Evolutionary conservation across 1,284 basidiomycete species (phyloP), one percentile per base, ranked within the genome.

Genomic region (Apiotrichum montevideense): DNA sequence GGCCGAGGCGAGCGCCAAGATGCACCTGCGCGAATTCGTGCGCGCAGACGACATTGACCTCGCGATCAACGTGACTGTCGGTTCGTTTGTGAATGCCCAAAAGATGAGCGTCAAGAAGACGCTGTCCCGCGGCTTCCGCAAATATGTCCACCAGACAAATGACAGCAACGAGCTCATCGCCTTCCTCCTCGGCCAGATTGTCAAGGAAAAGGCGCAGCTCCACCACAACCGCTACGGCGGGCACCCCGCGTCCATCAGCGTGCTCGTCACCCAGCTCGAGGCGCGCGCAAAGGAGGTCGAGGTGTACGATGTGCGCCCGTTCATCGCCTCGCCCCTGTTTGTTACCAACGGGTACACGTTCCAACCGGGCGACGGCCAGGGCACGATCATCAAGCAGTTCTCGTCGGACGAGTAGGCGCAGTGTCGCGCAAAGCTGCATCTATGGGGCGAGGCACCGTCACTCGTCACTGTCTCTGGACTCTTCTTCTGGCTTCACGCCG

Each of bases 71-170:
- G 93, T 97, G 41, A 88, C 91, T 2, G 86, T 99, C 33, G 87
- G 87, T 58, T 93, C 89, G 77, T 99, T 99, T 74, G 90, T 99
- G 56, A 92, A 79, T 65, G 90, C 95, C 15, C 96, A 98, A 74
- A 99, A 99, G 81, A 89, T 94, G 83, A 92, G 88, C 60, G 93
- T 98, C 79, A 98, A 98, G 82, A 95, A 91, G 80, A 94, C 93
- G 14, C 81, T 99, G 45, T 91, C 98, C 77, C 82, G 96, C 89
- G 86, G 90, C 55, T 95, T 97, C 87, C 84, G 95, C 62, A 98
- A 98, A 78, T 99, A 99, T 74, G 83, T 98, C 46, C 91, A 93
- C 50, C 88, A 94, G 69, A 87, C 92, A 11, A 85, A 86, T 57
- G 96, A 99, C 72, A 87, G 95, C 75, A 93, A 98, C 76, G 96